phyloP scores from a whole-genome alignment of 2,329 filamentous ascomycete genomes.

The Colletotrichum liaoningense region DNA sequence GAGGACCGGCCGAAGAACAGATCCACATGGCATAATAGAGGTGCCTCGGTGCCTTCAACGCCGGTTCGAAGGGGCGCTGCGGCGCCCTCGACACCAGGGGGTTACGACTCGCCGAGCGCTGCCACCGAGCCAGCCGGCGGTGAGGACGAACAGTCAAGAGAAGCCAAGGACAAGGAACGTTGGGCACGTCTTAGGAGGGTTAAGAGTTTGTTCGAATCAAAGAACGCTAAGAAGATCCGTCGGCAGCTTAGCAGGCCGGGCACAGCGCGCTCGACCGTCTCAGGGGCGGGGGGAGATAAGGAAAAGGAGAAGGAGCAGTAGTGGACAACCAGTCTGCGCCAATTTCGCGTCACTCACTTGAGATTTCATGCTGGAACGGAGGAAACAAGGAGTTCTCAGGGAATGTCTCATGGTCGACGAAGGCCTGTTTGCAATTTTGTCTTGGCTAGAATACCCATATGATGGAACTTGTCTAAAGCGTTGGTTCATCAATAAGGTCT shows the following conservation, averaged over 20 bases:
- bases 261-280: slow-evolving; percentile 48
- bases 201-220: slow-evolving; percentile 77
- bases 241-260: slow-evolving; percentile 55
- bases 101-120: slow-evolving; percentile 35
- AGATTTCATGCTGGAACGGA: background rate
- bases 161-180: slow-evolving; percentile 76
- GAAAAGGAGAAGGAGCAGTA: slow-evolving; percentile 9
- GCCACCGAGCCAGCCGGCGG: slow-evolving; percentile 44
- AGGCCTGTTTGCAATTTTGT: background rate
- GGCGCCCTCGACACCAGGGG: slow-evolving; percentile 31
- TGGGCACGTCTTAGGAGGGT: slow-evolving; percentile 79
- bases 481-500: background rate
- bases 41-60: slow-evolving; percentile 24
- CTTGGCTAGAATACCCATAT: slow-evolving; percentile 27
- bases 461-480: slow-evolving; percentile 7
- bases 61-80: slow-evolving; percentile 27
- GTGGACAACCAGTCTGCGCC: background rate
- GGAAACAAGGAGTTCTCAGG: slow-evolving; percentile 14
- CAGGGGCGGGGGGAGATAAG: slow-evolving; percentile 23
- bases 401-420: background rate
- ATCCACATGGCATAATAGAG: slow-evolving; percentile 29
- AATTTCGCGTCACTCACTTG: background rate
- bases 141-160: slow-evolving; percentile 58
- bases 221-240: slow-evolving; percentile 66
- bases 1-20: slow-evolving; percentile 36